Conservation (phyloP, 208 protist genomes). For the Naegleria fowleri region DNA sequence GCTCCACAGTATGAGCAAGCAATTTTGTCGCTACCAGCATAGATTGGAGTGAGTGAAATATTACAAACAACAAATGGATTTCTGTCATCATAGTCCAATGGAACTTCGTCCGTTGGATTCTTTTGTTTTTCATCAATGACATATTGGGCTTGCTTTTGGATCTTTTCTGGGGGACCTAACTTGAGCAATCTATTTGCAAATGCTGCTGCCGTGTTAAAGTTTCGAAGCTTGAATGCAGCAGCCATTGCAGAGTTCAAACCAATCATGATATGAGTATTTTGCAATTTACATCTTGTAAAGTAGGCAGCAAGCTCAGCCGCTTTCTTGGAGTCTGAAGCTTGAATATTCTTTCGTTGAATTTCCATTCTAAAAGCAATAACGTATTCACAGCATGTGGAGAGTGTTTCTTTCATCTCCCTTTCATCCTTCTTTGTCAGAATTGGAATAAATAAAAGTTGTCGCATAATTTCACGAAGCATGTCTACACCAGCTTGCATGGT, state of each 20-base stretch:
- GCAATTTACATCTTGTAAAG: constrained; percentile 93
- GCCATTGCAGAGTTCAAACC: constrained; percentile 84
- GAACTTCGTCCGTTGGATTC: constrained; percentile 61
- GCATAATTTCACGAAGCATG: constrained; percentile 71
- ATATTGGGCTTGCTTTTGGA: constrained; percentile 71
- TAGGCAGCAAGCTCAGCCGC: constrained; percentile 88
- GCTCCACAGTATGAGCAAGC: constrained; percentile 84
- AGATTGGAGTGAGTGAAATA: constrained; percentile 64
- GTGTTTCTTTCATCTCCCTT: constrained; percentile 49
- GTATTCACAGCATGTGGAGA: constrained; percentile 68
- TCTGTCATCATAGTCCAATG: constrained; percentile 87
- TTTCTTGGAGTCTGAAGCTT: constrained; percentile 38
- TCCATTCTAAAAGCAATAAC: constrained; percentile 43
- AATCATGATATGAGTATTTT: constrained; percentile 76
- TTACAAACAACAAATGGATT: constrained; percentile 91
- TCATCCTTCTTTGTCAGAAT: constrained; percentile 59
- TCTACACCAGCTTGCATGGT: constrained; percentile 76
- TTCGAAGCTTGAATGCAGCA: constrained; percentile 79
- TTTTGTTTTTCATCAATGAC: constrained; percentile 76
- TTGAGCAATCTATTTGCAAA: constrained; percentile 87
- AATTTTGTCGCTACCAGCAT: constrained; percentile 59
- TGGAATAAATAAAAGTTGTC: constrained; percentile 64
- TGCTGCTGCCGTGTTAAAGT: constrained; percentile 70
- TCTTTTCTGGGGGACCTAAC: constrained; percentile 69
- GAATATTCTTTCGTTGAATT: neutral